Evolutionary conservation across 208 protist species (phyloP), one percentile per base, ranked within the genome.

Genomic region (Tritrichomonas foetus): DNA sequence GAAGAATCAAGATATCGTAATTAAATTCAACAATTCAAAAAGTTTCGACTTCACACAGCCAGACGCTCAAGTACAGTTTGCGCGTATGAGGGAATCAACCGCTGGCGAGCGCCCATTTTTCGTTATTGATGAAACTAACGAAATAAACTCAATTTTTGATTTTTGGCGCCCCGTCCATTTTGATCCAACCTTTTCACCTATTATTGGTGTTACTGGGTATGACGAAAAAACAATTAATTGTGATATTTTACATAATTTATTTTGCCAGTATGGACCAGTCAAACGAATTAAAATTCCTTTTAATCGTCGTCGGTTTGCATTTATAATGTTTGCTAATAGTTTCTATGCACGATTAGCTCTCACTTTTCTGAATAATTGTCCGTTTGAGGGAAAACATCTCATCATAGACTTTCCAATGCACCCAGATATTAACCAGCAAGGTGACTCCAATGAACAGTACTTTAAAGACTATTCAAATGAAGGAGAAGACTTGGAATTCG

Each of bases 11-110:
- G 41, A 82, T 30, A 82, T 82, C 11, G 74, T 82, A 50, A 82
- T 82, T n/a, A 25, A 82, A 44, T 82, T 82, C 41, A 82, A 82
- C 30, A 82, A 82, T 30, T 82, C 74, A 20, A 82, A 82, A 50
- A 82, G 74, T 30, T 82, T 50, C 25, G 74, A 82, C 50, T 82
- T 82, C 20, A 82, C 74, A 9, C 0, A 47, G 0, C 74, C 74
- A 27, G 33, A 36, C 11, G 74, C 74, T 30, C 47, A 82, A 82
- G 74, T 30, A 16, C 74, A 82, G 50, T 82, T 82, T 44, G 41
- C n/a, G 25, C 14, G 30, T 8, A 20, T 82, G 3, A 47, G 41
- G 50, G 74, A 82, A 53, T 33, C n/a, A 1, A 47, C 41, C 30
- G 41, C 74, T 2, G 41, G 41, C 41, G 74, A 82, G 41, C 20